Evolutionary conservation across 768 basidiomycete genomes (phyloP).

Genomic region (Macrocybe gigantea): DNA sequence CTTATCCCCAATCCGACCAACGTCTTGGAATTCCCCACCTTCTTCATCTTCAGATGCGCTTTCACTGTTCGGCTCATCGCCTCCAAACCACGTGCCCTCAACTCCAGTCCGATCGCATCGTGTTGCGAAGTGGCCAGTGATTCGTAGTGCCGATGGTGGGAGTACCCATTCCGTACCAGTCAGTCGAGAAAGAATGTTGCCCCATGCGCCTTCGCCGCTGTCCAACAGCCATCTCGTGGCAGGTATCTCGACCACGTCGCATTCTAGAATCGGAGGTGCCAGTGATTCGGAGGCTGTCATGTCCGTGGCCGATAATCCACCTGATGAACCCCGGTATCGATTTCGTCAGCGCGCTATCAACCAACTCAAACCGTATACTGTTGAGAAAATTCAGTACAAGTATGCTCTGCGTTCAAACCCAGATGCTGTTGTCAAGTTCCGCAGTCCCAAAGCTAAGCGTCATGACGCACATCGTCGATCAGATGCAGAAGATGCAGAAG

Average conservation of each 20-base stretch:
- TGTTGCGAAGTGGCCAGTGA: background rate
- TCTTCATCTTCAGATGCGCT: constrained; percentile 13
- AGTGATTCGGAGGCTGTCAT: background rate
- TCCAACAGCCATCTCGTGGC: background rate
- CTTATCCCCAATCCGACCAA: constrained; percentile 8
- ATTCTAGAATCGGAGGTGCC: background rate
- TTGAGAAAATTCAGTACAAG: constrained; percentile 50
- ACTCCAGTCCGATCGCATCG: background rate
- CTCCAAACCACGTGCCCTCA: background rate
- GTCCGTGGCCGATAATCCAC: background rate
- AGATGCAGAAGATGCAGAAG: constrained; percentile 20
- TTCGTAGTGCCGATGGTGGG: background rate
- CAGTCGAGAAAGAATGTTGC: background rate
- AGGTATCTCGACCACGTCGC: background rate
- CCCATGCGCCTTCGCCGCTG: background rate
- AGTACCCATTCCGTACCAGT: background rate
- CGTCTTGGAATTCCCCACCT: background rate
- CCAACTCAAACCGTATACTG: constrained; percentile 59
- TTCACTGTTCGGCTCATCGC: constrained; percentile 3
- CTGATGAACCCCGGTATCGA: constrained; percentile 35
- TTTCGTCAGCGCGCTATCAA: constrained; percentile 48
- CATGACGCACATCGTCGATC: constrained; percentile 17
- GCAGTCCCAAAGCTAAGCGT: constrained; percentile 22
- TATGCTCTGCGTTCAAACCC: constrained; percentile 45
- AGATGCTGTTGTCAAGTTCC: constrained; percentile 60